Evolutionary conservation across 2,329 filamentous ascomycete genomes (phyloP).

Genomic region (Phialophora macrospora): DNA sequence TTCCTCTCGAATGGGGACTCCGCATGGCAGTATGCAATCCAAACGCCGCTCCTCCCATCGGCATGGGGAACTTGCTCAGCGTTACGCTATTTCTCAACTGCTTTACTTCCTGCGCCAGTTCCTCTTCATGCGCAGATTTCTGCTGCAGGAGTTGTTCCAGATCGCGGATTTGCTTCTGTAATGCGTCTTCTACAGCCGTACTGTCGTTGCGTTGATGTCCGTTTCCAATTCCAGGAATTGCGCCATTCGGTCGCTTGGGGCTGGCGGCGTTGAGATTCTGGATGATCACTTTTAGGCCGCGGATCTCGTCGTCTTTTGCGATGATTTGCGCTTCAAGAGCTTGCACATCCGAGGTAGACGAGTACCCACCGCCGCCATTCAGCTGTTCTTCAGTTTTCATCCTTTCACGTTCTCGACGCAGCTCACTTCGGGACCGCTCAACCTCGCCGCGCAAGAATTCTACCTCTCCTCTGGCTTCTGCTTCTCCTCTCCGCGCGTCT

Average conservation of each 20-base stretch:
- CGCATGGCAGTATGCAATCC: constrained; percentile 33
- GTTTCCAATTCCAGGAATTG: constrained; percentile 33
- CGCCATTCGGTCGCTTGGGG: constrained; percentile 39
- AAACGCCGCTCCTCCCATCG: constrained; percentile 30
- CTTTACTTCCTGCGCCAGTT: constrained; percentile 82
- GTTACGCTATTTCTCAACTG: constrained; percentile 57
- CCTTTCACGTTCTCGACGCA: constrained; percentile 87
- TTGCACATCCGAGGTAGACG: constrained; percentile 38
- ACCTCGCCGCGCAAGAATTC: constrained; percentile 95
- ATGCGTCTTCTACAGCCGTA: constrained; percentile 54
- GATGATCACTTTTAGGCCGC: constrained; percentile 95
- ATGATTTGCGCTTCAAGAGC: constrained; percentile 61
- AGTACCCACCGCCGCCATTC: constrained; percentile 38
- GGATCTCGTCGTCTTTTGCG: constrained; percentile 95
- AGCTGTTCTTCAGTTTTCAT: constrained; percentile 57
- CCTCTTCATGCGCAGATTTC: constrained; percentile 76
- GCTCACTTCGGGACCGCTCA: constrained; percentile 84
- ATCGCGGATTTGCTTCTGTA: constrained; percentile 81
- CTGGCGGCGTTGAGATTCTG: constrained; percentile 77
- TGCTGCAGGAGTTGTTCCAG: constrained; percentile 73
- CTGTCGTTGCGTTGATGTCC: constrained; percentile 27
- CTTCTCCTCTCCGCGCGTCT: constrained; percentile 90
- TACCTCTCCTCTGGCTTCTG: constrained; percentile 92
- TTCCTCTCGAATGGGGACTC: constrained; percentile 47
- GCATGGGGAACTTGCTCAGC: constrained; percentile 35